phyloP scores from a whole-genome alignment of 768 basidiomycete genomes.

The Candolleomyces aberdarensis region DNA sequence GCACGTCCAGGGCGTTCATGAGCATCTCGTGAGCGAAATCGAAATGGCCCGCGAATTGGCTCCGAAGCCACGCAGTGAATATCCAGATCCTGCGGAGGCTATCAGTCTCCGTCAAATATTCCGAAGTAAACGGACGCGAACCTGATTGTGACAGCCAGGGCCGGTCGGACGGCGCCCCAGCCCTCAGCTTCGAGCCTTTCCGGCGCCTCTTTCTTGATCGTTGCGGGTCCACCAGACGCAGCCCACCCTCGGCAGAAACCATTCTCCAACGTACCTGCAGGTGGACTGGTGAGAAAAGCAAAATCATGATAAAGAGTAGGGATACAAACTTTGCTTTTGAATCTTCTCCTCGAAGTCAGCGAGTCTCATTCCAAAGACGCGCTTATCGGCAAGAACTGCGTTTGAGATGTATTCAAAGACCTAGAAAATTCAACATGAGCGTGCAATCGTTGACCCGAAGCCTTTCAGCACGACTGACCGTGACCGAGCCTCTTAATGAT shows the following conservation, averaged over 20 bases:
- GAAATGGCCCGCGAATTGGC: neutral
- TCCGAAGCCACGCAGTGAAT: neutral
- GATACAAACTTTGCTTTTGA: neutral
- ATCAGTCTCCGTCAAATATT: too few relatives aligned
- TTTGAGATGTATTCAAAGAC: neutral
- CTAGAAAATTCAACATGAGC: neutral
- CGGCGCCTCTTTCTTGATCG: neutral
- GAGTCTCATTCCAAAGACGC: neutral
- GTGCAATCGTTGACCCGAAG: neutral
- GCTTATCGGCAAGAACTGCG: slow-evolving; percentile 1
- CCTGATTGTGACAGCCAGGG: slow-evolving; percentile 4
- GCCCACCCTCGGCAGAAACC: neutral
- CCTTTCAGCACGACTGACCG: neutral
- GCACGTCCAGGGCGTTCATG: slow-evolving; percentile 33
- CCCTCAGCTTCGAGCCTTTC: neutral
- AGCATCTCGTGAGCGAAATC: slow-evolving; percentile 29
- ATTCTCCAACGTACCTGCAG: slow-evolving; percentile 1
- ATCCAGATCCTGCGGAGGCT: neutral
- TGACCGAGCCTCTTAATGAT: neutral
- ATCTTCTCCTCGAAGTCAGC: neutral
- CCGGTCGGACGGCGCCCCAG: slow-evolving; percentile 1
- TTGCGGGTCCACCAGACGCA: neutral
- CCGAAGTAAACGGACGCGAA: too few relatives aligned
- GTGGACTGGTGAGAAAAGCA: neutral
- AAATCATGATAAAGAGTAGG: too few relatives aligned